These are phyloP conservation scores for Boletus tomentosulus DNA, from an alignment of 768 basidiomycete genomes.

Conservation along the genomic window DNA sequence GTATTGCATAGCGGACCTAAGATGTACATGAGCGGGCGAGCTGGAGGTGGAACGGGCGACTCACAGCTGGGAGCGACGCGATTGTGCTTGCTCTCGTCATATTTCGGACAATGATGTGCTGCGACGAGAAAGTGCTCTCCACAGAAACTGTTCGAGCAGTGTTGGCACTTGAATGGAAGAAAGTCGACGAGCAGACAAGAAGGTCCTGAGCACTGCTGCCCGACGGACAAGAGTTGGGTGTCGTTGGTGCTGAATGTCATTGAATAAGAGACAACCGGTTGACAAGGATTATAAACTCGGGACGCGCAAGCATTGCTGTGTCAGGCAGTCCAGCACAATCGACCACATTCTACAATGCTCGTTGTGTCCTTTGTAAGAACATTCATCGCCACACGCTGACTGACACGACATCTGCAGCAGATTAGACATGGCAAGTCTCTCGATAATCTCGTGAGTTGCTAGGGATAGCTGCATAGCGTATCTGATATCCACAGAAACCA, in stretches of 20 bases:
- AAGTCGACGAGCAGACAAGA: constrained; percentile 76
- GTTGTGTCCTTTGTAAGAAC: constrained; percentile 26
- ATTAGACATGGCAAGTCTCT: constrained; percentile 75
- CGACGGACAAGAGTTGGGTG: constrained; percentile 58
- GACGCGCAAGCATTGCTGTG: constrained; percentile 18
- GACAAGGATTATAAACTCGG: constrained; percentile 13
- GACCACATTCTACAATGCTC: constrained; percentile 14
- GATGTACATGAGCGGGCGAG: constrained; percentile 3
- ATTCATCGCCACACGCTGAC: background rate
- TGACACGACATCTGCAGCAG: constrained; percentile 31
- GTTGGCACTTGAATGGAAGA: constrained; percentile 82
- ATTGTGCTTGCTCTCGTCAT: constrained; percentile 66
- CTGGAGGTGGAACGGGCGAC: constrained; percentile 18
- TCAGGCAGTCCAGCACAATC: background rate
- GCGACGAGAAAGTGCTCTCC: constrained; percentile 74
- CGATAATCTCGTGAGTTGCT: constrained; percentile 59
- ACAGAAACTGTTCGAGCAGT: constrained; percentile 68
- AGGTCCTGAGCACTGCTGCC: constrained; percentile 65
- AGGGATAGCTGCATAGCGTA: no score
- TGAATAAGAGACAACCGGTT: background rate
- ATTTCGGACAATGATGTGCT: constrained; percentile 63
- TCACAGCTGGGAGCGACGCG: constrained; percentile 74
- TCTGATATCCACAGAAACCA: constrained; percentile 28
- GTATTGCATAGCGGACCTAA: constrained; percentile 73
- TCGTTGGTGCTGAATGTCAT: constrained; percentile 30